A percentile compares a stretch with the other conserved stretches of the same genome.
phyloP scores from a whole-genome alignment of 2,329 filamentous ascomycete species.

The Trichoderma atroviride region DNA sequence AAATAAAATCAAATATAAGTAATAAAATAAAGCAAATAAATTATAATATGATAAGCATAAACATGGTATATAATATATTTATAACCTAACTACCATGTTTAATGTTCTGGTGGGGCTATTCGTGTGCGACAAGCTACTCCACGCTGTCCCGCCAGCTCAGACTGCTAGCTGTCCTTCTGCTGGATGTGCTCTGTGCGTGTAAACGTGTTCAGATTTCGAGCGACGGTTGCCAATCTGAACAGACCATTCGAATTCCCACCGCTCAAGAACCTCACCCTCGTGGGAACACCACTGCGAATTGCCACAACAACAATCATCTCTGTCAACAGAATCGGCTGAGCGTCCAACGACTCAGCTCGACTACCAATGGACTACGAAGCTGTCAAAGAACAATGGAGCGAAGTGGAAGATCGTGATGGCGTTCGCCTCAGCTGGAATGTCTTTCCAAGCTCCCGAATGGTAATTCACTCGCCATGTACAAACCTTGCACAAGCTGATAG shows the following conservation, averaged over 20 bases:
- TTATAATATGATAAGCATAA: neutral
- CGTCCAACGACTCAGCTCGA: neutral
- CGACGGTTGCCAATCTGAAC: neutral
- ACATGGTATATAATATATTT: neutral
- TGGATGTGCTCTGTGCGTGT: neutral
- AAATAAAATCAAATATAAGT: neutral
- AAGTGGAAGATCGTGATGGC: conserved; percentile 95
- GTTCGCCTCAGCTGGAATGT: conserved; percentile 98
- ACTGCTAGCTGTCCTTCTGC: conserved; percentile 18
- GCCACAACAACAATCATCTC: neutral
- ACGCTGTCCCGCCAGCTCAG: conserved; percentile 1
- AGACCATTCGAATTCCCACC: neutral
- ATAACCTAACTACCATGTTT: neutral
- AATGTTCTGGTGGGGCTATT: neutral
- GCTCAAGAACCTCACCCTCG: neutral
- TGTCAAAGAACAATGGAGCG: conserved; percentile 93
- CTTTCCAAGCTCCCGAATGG: conserved; percentile 97
- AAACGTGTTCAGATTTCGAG: conserved; percentile 9
- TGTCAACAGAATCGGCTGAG: neutral
- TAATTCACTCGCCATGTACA: conserved; percentile 44
- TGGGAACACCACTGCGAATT: neutral
- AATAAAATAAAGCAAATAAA: neutral
- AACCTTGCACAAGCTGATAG: neutral
- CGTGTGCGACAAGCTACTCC: neutral
- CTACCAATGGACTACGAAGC: conserved; percentile 82